phyloP scores from a whole-genome alignment of 176 grass and related monocot genomes.

The Cenchrus americanus region DNA sequence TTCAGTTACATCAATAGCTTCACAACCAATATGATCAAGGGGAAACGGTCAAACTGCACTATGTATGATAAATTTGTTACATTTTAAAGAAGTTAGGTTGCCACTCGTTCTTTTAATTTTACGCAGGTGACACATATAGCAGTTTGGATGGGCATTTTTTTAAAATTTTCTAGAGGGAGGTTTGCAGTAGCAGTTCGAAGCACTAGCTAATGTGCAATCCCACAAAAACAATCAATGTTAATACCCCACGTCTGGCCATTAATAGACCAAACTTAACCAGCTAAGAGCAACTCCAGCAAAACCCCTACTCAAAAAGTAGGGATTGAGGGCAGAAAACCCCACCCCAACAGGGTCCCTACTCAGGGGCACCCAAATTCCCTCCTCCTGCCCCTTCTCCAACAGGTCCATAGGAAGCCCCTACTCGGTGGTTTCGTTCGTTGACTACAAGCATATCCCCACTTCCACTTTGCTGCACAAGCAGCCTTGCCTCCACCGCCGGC shows the following conservation, averaged over 20 bases:
- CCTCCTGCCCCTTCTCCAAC: no score
- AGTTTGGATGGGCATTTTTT: background rate
- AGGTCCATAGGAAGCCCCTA: no score
- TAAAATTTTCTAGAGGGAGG: background rate
- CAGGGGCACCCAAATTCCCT: no score
- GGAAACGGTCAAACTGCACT: background rate
- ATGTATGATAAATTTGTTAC: background rate
- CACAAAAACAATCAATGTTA: background rate
- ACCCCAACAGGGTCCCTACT: no score
- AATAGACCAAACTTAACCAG: slow-evolving; percentile 28
- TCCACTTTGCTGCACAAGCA: no score
- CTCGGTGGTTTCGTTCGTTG: no score
- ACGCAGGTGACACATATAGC: background rate
- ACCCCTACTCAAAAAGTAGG: no score
- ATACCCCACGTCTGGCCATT: background rate
- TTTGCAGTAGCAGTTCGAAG: background rate
- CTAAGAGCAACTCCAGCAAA: background rate
- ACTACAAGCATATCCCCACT: no score
- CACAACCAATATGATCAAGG: background rate
- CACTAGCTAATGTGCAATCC: background rate
- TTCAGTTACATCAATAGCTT: slow-evolving; percentile 30
- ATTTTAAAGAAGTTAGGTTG: background rate
- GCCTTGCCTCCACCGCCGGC: no score
- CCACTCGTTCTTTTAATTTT: no score
- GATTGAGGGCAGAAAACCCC: no score